phyloP scores from a whole-genome alignment of 2,329 filamentous ascomycete species.

The Fusarium sp. region DNA sequence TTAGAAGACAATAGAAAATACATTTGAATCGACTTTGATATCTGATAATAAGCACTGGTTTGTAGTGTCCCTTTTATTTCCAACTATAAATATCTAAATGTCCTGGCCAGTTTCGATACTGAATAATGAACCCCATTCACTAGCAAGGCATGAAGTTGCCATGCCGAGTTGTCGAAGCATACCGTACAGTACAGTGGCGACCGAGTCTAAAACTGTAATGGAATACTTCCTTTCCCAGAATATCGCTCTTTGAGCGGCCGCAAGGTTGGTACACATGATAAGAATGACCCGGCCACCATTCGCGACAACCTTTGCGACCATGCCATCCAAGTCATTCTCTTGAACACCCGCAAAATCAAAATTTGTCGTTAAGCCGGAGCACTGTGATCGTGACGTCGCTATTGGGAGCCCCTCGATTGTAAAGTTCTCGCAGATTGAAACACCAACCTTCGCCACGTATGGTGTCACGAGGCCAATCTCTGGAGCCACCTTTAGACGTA shows the following conservation, averaged over 20 bases:
- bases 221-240: background rate
- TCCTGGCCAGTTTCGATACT: background rate
- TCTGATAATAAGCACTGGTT: background rate
- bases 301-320: background rate
- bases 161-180: background rate
- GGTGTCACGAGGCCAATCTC: background rate
- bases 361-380: background rate
- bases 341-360: background rate
- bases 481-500: background rate
- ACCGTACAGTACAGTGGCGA: background rate
- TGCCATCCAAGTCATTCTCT: background rate
- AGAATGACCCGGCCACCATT: background rate
- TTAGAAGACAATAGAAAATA: background rate
- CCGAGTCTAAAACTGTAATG: background rate
- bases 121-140: background rate
- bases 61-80: background rate
- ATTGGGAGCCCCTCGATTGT: background rate
- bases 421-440: background rate
- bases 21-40: background rate
- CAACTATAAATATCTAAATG: background rate
- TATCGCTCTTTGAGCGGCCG: background rate
- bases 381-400: background rate
- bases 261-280: background rate
- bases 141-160: background rate
- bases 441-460: background rate